These are phyloP conservation scores for Aspergillus kassunensis DNA, from an alignment of 495 filamentous ascomycete species.

Conservation along the genomic window DNA sequence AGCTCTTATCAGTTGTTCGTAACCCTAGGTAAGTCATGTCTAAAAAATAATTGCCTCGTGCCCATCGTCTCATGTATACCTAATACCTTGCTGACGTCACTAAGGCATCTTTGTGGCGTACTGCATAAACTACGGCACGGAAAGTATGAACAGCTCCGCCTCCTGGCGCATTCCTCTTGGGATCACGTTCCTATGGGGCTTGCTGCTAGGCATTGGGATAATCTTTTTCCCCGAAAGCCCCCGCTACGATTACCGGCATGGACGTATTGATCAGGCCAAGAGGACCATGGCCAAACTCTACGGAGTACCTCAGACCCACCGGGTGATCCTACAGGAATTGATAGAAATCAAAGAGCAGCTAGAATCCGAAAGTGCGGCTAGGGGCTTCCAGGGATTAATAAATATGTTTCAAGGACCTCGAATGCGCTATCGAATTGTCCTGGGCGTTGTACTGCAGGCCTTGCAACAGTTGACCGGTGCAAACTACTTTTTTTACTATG, in stretches of 20 bases:
- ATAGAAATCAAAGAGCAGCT: constrained; percentile 58
- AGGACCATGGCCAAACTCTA: constrained; percentile 63
- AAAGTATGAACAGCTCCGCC: constrained; percentile 33
- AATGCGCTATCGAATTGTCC: constrained; percentile 62
- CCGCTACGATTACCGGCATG: constrained; percentile 63
- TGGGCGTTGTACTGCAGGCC: constrained; percentile 64
- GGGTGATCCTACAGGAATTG: constrained; percentile 61
- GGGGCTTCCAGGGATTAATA: constrained; percentile 26
- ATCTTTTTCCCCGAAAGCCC: constrained; percentile 69
- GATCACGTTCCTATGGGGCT: constrained; percentile 67
- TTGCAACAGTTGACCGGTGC: constrained; percentile 42
- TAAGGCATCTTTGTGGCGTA: constrained; percentile 77
- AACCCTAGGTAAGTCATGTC: too few relatives aligned
- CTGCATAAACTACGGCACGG: constrained; percentile 75
- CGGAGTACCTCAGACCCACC: constrained; percentile 58
- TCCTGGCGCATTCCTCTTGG: constrained; percentile 82
- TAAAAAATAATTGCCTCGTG: too few relatives aligned
- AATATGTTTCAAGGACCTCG: constrained; percentile 60
- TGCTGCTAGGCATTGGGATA: constrained; percentile 65
- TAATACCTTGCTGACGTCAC: too few relatives aligned
- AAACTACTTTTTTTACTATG: constrained; percentile 74
- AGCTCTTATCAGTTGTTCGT: constrained; percentile 78
- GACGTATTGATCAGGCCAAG: constrained; percentile 57
- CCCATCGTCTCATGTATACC: too few relatives aligned
- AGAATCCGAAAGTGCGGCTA: constrained; percentile 48